Evolutionary conservation across 2,329 filamentous ascomycete genomes (phyloP).

Genomic region (Pseudogymnoascus sp.): DNA sequence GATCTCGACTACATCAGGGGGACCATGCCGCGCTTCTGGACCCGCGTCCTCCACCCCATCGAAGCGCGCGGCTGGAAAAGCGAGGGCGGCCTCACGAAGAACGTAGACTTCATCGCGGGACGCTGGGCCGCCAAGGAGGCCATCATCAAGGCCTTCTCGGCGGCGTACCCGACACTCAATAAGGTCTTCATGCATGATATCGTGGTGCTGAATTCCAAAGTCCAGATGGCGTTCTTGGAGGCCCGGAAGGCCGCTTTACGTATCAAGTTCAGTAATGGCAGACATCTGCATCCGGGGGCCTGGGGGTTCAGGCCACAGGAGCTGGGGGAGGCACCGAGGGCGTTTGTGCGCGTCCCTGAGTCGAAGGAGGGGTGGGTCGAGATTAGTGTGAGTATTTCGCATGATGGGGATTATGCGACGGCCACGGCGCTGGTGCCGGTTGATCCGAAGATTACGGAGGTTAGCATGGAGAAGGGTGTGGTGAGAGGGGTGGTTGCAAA

Average conservation of each 20-base stretch:
- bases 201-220: not conserved
- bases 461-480: not conserved
- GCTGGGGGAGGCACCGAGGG: not conserved
- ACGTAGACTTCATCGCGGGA: not conserved
- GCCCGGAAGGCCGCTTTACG: not conserved
- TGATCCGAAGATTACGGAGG: not conserved
- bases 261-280: not conserved
- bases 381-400: not conserved
- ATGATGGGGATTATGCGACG: conserved; percentile 1
- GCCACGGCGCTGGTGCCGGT: not conserved
- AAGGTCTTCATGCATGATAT: conserved; percentile 1
- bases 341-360: not conserved
- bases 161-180: not conserved
- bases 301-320: not conserved
- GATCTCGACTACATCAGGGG: not conserved
- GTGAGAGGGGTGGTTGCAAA: not conserved
- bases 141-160: not conserved
- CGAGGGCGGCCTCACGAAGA: not conserved
- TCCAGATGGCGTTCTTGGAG: not conserved
- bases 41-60: not conserved
- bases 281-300: not conserved
- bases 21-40: not conserved
- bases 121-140: not conserved
- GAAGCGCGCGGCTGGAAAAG: not conserved
- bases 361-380: not conserved